Conservation (phyloP, 108 stramenopile genomes). For the Phaeodactylum tricornutum region DNA sequence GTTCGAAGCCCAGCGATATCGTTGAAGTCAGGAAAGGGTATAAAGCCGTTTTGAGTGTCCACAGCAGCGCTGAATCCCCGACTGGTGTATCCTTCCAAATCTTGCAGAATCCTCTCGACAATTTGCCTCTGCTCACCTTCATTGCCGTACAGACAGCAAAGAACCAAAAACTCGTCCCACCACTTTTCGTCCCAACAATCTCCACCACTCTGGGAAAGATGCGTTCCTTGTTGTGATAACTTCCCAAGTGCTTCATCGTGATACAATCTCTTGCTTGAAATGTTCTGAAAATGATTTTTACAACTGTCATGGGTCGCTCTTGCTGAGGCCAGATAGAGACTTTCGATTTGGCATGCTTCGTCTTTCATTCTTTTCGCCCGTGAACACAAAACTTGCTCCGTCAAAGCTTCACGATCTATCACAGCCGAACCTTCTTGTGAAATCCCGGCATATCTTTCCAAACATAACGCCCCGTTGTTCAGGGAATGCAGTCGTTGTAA, state of each 20-base stretch:
- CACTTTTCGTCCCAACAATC: constrained; percentile 30
- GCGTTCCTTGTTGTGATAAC: too few species aligned
- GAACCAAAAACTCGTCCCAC: constrained; percentile 40
- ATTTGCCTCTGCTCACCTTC: constrained; percentile 19
- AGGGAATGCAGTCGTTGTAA: constrained; percentile 48
- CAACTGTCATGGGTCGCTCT: constrained; percentile 15
- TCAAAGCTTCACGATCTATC: neutral
- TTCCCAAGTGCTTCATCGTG: too few species aligned
- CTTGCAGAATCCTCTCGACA: constrained; percentile 25
- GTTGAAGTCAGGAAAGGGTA: constrained; percentile 32
- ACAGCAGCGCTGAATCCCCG: neutral
- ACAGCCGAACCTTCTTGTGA: neutral
- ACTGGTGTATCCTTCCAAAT: constrained; percentile 11
- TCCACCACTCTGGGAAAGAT: neutral
- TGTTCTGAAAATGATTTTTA: too few species aligned
- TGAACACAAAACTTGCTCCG: constrained; percentile 2
- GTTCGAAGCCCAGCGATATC: constrained; percentile 21
- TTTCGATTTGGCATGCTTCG: constrained; percentile 21
- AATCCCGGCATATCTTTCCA: too few species aligned
- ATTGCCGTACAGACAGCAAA: constrained; percentile 16
- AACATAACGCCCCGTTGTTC: too few species aligned
- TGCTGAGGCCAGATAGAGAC: constrained; percentile 28
- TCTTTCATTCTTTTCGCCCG: constrained; percentile 20
- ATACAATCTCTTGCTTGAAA: too few species aligned
- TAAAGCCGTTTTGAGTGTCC: constrained; percentile 2